These are phyloP conservation scores for Solanum hybrid DNA, from an alignment of 305 asterid species.

Conservation along the genomic window DNA sequence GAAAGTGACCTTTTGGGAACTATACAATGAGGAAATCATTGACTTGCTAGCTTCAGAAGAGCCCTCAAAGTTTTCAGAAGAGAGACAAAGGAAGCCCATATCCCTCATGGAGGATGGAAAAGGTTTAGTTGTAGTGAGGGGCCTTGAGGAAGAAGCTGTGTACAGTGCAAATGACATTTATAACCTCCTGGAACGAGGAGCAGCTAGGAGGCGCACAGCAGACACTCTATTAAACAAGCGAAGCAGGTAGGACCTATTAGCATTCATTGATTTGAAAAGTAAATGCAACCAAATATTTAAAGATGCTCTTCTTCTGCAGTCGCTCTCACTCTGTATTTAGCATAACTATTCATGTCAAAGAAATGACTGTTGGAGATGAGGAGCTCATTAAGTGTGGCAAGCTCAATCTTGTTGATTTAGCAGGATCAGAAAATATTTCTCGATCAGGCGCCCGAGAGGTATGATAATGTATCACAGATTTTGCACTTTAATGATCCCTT, in stretches of 20 bases:
- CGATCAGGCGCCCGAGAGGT: slow-evolving; percentile 92
- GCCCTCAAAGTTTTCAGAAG: slow-evolving; percentile 37
- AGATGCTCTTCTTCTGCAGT: slow-evolving; percentile 28
- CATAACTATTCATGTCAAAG: slow-evolving; percentile 66
- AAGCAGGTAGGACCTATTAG: slow-evolving; percentile 47
- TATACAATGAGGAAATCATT: slow-evolving; percentile 71
- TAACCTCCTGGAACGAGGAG: slow-evolving; percentile 74
- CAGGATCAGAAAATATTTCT: slow-evolving; percentile 78
- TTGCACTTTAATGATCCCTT: neutral
- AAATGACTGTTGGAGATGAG: slow-evolving; percentile 63
- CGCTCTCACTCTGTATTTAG: slow-evolving; percentile 85
- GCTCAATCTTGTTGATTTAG: slow-evolving; percentile 87
- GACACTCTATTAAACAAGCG: slow-evolving; percentile 72
- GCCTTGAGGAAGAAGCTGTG: slow-evolving; percentile 84
- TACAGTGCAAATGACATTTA: slow-evolving; percentile 77
- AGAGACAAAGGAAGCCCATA: slow-evolving; percentile 45
- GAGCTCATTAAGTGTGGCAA: slow-evolving; percentile 84
- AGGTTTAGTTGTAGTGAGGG: slow-evolving; percentile 64
- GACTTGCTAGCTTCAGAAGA: slow-evolving; percentile 67
- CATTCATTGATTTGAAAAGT: neutral
- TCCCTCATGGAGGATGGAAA: slow-evolving; percentile 80
- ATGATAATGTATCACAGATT: neutral
- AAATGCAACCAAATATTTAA: neutral
- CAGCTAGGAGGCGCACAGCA: slow-evolving; percentile 71
- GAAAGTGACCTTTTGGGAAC: slow-evolving; percentile 81